Evolutionary conservation across 2,329 filamentous ascomycete genomes (phyloP).

Genomic region (Botrytis elliptica): DNA sequence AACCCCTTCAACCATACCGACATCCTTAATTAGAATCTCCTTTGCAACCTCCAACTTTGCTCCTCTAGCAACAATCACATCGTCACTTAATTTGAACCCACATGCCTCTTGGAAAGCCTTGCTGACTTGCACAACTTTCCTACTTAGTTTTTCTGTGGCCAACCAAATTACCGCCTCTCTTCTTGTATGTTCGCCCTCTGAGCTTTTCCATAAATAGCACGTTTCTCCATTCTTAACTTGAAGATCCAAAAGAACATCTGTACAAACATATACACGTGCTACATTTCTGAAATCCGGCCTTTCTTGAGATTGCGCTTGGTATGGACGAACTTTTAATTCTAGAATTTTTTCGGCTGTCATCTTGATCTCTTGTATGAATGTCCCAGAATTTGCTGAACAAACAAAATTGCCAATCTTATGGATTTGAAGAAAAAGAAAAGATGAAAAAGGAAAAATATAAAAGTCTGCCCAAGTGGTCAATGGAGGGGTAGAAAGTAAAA

Average conservation of each 20-base stretch:
- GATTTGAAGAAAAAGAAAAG: background rate
- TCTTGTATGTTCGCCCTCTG: conserved; percentile 30
- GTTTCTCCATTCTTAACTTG: conserved; percentile 58
- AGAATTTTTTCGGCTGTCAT: conserved; percentile 30
- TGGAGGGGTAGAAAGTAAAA: conserved; percentile 1
- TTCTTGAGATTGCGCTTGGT: conserved; percentile 32
- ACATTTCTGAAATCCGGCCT: conserved; percentile 37
- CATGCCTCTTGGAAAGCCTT: conserved; percentile 71
- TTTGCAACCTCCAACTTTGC: conserved; percentile 53
- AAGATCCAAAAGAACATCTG: conserved; percentile 51
- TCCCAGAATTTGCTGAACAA: no score
- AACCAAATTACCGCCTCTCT: conserved; percentile 60
- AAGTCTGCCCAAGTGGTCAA: background rate
- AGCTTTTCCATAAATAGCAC: conserved; percentile 50
- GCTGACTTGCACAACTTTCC: conserved; percentile 69
- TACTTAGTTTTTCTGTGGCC: conserved; percentile 60
- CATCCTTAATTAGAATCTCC: conserved; percentile 60
- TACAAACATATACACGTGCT: conserved; percentile 38
- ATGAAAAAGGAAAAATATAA: background rate
- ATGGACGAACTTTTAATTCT: conserved; percentile 40
- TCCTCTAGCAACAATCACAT: conserved; percentile 59
- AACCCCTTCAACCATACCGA: conserved; percentile 42
- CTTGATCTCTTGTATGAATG: background rate
- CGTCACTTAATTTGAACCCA: conserved; percentile 69
- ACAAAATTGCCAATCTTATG: background rate